Evolutionary conservation across 139 green algal genomes (phyloP).

Genomic region (Eudorina sp.): DNA sequence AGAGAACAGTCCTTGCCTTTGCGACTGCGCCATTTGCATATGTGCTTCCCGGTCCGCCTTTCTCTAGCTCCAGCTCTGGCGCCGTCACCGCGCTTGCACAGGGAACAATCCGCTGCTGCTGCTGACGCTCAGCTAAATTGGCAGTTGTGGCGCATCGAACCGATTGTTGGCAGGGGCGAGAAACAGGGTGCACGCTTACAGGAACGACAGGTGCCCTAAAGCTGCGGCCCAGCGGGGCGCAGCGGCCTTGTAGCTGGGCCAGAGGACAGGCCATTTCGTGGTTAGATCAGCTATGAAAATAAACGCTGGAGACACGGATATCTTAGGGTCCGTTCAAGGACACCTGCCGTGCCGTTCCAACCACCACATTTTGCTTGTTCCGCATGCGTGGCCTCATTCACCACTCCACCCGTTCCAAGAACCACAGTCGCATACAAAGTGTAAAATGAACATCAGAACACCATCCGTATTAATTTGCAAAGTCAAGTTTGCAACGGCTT

Average conservation of each 20-base stretch:
- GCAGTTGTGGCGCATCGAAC: neutral
- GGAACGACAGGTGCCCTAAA: neutral
- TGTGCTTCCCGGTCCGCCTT: conserved; percentile 38
- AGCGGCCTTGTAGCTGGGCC: conserved; percentile 1
- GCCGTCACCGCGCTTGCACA: neutral
- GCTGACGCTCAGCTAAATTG: neutral
- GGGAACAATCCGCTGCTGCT: neutral
- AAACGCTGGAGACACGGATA: neutral
- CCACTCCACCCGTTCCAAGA: too few relatives aligned
- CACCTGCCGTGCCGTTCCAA: conserved; percentile 11
- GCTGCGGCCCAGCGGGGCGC: neutral
- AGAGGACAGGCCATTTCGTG: conserved; percentile 17
- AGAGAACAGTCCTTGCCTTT: conserved; percentile 51
- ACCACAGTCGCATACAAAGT: too few relatives aligned
- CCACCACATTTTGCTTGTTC: neutral
- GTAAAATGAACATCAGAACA: neutral
- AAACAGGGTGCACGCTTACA: neutral
- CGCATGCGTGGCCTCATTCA: too few relatives aligned
- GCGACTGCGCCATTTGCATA: conserved; percentile 38
- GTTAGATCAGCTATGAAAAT: neutral
- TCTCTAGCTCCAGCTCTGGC: conserved; percentile 19
- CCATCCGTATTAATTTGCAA: neutral
- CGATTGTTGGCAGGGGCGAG: neutral
- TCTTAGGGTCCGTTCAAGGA: neutral
- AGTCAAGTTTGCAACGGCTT: neutral